phyloP scores from a whole-genome alignment of 805 yeast species.

The Cephaloascus albidus region DNA sequence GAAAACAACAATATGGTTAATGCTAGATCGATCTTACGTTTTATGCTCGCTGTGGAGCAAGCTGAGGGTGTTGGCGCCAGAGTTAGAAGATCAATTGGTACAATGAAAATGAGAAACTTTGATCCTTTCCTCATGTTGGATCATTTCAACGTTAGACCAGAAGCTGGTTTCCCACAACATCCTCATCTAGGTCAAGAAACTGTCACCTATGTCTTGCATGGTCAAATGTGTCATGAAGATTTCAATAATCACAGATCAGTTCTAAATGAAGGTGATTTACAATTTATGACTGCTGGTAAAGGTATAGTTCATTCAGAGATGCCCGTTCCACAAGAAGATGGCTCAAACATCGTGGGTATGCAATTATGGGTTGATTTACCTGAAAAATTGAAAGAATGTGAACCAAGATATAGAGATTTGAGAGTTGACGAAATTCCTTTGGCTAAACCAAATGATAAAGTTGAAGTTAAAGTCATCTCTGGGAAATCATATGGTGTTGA shows the following conservation, averaged over 20 bases:
- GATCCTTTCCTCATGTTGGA: conserved; percentile 78
- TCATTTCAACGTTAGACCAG: conserved; percentile 57
- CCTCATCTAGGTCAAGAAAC: conserved; percentile 83
- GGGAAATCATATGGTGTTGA: conserved; percentile 74
- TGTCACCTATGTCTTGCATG: conserved; percentile 57
- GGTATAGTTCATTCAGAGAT: conserved; percentile 85
- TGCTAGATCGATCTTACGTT: conserved; percentile 38
- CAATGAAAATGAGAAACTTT: conserved; percentile 57
- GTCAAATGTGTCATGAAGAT: conserved; percentile 74
- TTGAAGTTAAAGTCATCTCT: conserved; percentile 62
- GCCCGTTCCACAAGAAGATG: conserved; percentile 51
- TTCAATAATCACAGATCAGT: conserved; percentile 81
- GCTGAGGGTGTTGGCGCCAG: conserved; percentile 85
- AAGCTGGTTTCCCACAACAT: conserved; percentile 75
- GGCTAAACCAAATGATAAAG: conserved; percentile 54
- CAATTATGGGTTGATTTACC: conserved; percentile 90
- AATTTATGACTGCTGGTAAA: conserved; percentile 89
- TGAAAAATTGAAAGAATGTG: conserved; percentile 44
- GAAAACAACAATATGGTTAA: conserved; percentile 1
- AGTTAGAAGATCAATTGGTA: conserved; percentile 76
- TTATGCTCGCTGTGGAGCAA: conserved; percentile 54
- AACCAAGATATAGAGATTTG: conserved; percentile 75
- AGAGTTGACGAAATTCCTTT: conserved; percentile 62
- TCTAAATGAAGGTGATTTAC: conserved; percentile 74
- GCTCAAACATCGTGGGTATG: conserved; percentile 49